A percentile compares a stretch with the other conserved stretches of the same genome.
Conservation (phyloP, 2,329 filamentous ascomycete species). For the Botryosphaeria dothidea region DNA sequence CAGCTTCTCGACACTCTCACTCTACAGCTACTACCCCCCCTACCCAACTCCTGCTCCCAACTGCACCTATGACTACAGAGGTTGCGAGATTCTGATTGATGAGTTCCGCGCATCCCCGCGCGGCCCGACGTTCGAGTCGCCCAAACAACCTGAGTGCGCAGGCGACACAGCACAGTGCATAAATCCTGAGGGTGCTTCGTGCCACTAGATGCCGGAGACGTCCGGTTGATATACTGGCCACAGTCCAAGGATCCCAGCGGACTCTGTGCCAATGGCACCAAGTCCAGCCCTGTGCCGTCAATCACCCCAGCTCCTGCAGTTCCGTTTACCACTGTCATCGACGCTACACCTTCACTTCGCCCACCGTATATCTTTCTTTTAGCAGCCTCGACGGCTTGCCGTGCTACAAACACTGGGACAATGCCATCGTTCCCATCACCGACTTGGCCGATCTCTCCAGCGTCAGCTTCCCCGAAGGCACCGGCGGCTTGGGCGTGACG, state of each 20-base stretch:
- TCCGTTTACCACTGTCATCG: not conserved
- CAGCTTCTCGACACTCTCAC: not conserved
- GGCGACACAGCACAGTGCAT: not conserved
- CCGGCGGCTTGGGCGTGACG: too few species aligned
- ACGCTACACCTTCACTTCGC: not conserved
- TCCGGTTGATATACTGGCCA: slow-evolving; percentile 7
- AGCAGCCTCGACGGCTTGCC: not conserved
- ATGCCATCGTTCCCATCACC: not conserved
- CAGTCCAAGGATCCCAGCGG: slow-evolving; percentile 1
- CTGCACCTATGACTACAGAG: slow-evolving; percentile 6
- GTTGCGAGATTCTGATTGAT: not conserved
- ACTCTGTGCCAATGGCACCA: not conserved
- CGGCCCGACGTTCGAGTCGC: not conserved
- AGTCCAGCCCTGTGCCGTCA: not conserved
- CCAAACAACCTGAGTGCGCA: too few species aligned
- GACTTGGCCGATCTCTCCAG: not conserved
- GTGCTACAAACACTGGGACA: not conserved
- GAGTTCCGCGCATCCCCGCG: not conserved
- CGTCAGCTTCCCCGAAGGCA: slow-evolving; percentile 1
- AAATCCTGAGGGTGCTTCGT: not conserved
- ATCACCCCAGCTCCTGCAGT: not conserved
- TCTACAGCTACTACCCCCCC: not conserved
- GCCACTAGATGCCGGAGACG: not conserved
- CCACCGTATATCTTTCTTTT: slow-evolving; percentile 8
- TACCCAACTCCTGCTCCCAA: not conserved